These are phyloP conservation scores for Xylaria sp. DNA, from an alignment of 2,329 filamentous ascomycete species.

Conservation along the genomic window DNA sequence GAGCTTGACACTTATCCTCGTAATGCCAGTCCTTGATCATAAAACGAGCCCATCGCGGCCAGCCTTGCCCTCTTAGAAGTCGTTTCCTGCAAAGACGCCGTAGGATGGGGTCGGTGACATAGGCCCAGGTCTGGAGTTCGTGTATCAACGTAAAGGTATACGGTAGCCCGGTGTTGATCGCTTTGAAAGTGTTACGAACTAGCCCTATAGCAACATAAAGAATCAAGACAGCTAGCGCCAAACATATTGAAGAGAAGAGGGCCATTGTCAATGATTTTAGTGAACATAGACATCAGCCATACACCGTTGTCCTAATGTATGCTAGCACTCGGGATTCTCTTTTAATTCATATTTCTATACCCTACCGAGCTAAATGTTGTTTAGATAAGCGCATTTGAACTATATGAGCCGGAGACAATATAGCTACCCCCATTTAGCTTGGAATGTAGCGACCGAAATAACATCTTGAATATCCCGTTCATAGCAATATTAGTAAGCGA, in stretches of 20 bases:
- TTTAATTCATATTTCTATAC: not conserved
- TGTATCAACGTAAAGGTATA: constrained; percentile 20
- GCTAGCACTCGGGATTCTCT: not conserved
- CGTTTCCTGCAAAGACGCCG: not conserved
- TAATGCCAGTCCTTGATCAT: constrained; percentile 31
- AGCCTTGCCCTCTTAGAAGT: constrained; percentile 10
- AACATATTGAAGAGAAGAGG: not conserved
- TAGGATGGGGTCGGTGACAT: not conserved
- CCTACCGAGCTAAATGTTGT: not conserved
- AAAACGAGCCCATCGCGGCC: constrained; percentile 31
- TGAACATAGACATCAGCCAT: not conserved
- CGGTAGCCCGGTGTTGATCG: constrained; percentile 14
- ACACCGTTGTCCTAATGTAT: not conserved
- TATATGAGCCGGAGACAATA: too few species aligned
- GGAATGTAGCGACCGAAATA: too few species aligned
- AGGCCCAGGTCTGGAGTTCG: constrained; percentile 12
- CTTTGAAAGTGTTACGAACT: constrained; percentile 8
- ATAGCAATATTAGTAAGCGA: not conserved
- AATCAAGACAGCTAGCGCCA: not conserved
- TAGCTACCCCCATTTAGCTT: too few species aligned
- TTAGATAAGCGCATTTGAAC: too few species aligned
- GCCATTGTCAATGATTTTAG: not conserved
- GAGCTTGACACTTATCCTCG: constrained; percentile 24
- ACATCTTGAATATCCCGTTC: not conserved
- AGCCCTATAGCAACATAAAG: not conserved